Evolutionary conservation across 2,329 filamentous ascomycete genomes (phyloP).

Genomic region (Penicillium italicum): DNA sequence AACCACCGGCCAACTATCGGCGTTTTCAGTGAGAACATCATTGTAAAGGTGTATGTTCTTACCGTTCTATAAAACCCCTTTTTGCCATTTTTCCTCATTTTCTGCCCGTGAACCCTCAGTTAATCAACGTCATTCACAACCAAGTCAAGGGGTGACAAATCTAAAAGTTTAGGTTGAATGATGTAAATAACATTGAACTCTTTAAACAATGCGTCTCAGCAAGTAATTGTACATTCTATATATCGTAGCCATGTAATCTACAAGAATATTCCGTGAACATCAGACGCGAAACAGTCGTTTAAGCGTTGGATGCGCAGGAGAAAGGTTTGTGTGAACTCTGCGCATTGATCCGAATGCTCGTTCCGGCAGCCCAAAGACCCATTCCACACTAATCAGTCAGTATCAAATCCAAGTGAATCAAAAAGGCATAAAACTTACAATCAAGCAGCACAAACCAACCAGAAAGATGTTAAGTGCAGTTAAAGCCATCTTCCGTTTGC

Average conservation of each 20-base stretch:
- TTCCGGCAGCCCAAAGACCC: constrained; percentile 26
- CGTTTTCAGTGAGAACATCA: too few relatives aligned
- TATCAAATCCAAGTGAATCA: not conserved
- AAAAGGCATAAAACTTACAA: not conserved
- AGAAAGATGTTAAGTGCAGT: not conserved
- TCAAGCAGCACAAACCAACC: not conserved
- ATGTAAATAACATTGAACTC: too few relatives aligned
- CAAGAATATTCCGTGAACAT: not conserved
- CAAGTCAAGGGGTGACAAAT: too few relatives aligned
- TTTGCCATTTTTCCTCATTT: too few relatives aligned
- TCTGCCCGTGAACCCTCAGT: too few relatives aligned
- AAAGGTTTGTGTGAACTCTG: not conserved
- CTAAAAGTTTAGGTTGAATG: too few relatives aligned
- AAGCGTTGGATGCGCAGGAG: not conserved
- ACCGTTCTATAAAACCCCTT: too few relatives aligned
- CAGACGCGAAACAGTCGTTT: not conserved
- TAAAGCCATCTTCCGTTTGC: not conserved
- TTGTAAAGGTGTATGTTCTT: too few relatives aligned
- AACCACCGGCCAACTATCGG: too few relatives aligned
- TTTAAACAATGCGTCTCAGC: too few relatives aligned
- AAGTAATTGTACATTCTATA: not conserved
- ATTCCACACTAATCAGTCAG: constrained; percentile 19
- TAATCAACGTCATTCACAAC: too few relatives aligned
- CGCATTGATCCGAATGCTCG: not conserved
- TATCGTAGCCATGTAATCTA: not conserved